Evolutionary conservation across 176 grass and related monocot genomes (phyloP).

Genomic region (Triticum turgidum): DNA sequence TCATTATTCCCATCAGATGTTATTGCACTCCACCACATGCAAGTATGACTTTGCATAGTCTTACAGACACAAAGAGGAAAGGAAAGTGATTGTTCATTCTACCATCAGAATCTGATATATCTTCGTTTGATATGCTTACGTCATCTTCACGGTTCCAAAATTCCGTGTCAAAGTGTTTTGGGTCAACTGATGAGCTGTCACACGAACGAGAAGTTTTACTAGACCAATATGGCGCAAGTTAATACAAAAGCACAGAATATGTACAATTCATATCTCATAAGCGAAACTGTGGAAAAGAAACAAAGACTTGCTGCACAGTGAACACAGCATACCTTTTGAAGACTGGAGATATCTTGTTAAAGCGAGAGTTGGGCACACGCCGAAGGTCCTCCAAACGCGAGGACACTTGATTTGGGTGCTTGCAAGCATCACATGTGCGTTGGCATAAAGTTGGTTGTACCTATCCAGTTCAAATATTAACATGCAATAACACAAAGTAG

Average conservation of each 20-base stretch:
- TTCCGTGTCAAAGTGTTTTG: conserved; percentile 52
- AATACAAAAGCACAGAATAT: not conserved
- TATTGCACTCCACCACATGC: conserved; percentile 8
- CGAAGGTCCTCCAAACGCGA: conserved; percentile 60
- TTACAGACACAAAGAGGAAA: conserved; percentile 2
- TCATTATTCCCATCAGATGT: conserved; percentile 15
- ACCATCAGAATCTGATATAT: conserved; percentile 95
- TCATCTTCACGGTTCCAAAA: conserved; percentile 95
- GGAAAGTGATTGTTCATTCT: conserved; percentile 18
- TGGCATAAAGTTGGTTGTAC: conserved; percentile 74
- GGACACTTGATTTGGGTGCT: conserved; percentile 69
- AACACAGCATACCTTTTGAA: conserved; percentile 51
- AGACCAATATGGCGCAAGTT: conserved; percentile 13
- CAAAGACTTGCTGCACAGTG: not conserved
- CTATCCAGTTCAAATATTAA: conserved; percentile 48
- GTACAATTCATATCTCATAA: not conserved
- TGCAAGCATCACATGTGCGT: conserved; percentile 82
- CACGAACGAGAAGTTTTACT: conserved; percentile 29
- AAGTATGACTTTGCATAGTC: not conserved
- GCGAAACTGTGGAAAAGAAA: not conserved
- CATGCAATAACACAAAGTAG: conserved; percentile 28
- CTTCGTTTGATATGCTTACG: conserved; percentile 57
- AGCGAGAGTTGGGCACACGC: conserved; percentile 41
- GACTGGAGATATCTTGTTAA: conserved; percentile 57
- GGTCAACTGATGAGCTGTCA: conserved; percentile 56